Evolutionary conservation across 225 moss, liverwort and hornwort species (phyloP), one percentile per base, ranked within the genome.

Genomic region (Pleurozium schreberi): DNA sequence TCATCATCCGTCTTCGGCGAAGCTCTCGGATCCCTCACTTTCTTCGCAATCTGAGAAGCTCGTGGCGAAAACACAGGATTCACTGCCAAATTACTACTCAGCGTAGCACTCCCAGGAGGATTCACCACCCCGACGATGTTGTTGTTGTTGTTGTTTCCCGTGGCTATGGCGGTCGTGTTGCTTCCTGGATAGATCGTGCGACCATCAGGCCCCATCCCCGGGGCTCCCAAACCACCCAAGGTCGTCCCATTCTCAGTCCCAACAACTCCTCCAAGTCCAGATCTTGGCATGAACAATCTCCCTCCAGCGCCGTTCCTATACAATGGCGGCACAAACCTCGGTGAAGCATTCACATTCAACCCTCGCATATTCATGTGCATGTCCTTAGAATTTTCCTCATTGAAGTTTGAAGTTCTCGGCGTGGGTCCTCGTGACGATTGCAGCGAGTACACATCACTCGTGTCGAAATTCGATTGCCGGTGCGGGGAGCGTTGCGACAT

Each of bases 351-450:
- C 87, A 93, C 64, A 59, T 88, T 93, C 83, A 93, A 58, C 7
- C 94, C 96, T 38, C 95, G 89, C 26, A 93, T 68, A 81, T 93
- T 94, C 9, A 92, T 66, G 58, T 99, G 96, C 47, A 97, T 87
- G 65, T 98, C 98, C 84, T 94, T 96, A 20, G 95, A 96, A 81
- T 94, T 95, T 55, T 99, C 99, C 85, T 99, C 99, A 60, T 96
- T 97, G 88, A 97, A 97, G 69, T 99, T 99, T 8, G 96, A 96
- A 20, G 96, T 96, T 64, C 99, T 91, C 6, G 99, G 99, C 18
- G 99, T 99, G 19, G 97, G 99, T 12, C 96, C 97, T 53, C 99
- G 84, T 22, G 97, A 99, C 40, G 97, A 97, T 80, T 99, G 97
- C 64, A 99, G 92, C 55, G 99, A 99, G 89, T 99, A 99, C 9